A percentile compares a stretch with the other conserved stretches of the same genome.
Evolutionary conservation across 1,284 basidiomycete species (phyloP).

Genomic region (Vanrija pseudolonga): DNA sequence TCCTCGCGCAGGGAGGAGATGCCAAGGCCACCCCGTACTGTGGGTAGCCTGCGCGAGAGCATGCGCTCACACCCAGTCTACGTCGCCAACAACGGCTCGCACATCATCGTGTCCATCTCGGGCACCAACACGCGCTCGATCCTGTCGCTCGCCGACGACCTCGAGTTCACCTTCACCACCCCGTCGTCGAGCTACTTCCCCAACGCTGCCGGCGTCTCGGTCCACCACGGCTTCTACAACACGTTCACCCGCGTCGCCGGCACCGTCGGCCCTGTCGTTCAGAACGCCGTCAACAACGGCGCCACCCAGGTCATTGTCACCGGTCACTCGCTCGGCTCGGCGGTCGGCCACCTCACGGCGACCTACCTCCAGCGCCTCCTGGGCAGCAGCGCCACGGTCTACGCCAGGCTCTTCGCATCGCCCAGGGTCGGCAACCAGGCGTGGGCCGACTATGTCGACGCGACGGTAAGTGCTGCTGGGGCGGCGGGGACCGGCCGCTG

Average conservation of each 20-base stretch:
- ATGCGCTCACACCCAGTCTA: not conserved
- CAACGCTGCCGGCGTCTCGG: not conserved
- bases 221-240: not conserved
- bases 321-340: slow-evolving; percentile 28
- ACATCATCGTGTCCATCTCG: slow-evolving; percentile 15
- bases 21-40: not conserved
- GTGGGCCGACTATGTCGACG: slow-evolving; percentile 28
- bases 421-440: slow-evolving; percentile 24
- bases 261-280: slow-evolving; percentile 6
- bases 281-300: slow-evolving; percentile 2
- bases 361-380: slow-evolving; percentile 19
- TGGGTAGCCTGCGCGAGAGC: not conserved
- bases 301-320: slow-evolving; percentile 18
- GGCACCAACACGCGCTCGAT: slow-evolving; percentile 17
- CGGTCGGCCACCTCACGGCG: slow-evolving; percentile 14
- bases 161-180: slow-evolving; percentile 13
- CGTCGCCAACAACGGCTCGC: slow-evolving; percentile 2
- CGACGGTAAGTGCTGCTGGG: slow-evolving; percentile 6
- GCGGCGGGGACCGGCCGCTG: too few species aligned
- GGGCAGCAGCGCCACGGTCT: slow-evolving; percentile 4
- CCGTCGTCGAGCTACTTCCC: not conserved
- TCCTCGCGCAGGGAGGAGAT: not conserved
- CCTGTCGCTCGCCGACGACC: slow-evolving; percentile 17
- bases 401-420: slow-evolving; percentile 18
- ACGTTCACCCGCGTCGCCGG: slow-evolving; percentile 18